phyloP scores from a whole-genome alignment of 2,329 filamentous ascomycete species.

The Fusarium torulosum region DNA sequence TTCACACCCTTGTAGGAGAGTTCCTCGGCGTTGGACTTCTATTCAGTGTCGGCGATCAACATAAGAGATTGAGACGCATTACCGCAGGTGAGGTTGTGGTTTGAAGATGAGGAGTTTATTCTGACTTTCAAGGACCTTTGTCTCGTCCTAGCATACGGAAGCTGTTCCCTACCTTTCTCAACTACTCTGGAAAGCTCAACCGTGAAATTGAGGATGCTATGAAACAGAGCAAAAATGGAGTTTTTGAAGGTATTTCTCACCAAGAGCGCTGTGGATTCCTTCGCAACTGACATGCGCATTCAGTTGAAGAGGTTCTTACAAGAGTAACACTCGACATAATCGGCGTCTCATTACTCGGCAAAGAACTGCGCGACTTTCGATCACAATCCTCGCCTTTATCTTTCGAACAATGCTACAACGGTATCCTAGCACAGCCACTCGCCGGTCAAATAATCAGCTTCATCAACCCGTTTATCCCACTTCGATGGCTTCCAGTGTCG shows the following conservation, averaged over 20 bases:
- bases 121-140: constrained; percentile 9
- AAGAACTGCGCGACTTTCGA: constrained; percentile 16
- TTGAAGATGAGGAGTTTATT: accelerated
- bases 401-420: constrained; percentile 20
- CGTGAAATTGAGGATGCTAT: neutral
- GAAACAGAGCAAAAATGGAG: neutral
- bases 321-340: constrained; percentile 28
- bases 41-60: constrained; percentile 29
- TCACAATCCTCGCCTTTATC: constrained; percentile 8
- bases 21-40: constrained; percentile 24
- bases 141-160: constrained; percentile 17
- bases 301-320: constrained; percentile 7
- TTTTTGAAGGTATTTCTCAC: neutral
- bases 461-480: constrained; percentile 23
- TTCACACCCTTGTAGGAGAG: constrained; percentile 31
- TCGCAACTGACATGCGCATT: accelerated
- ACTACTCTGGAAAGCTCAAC: constrained; percentile 10
- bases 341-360: constrained; percentile 7
- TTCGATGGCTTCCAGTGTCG: constrained; percentile 21
- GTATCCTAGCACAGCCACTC: constrained; percentile 16
- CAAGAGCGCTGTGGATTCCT: accelerated
- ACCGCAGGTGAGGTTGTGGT: neutral
- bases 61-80: constrained; percentile 28
- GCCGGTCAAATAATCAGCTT: constrained; percentile 26
- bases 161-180: neutral